Evolutionary conservation across 2,329 filamentous ascomycete genomes (phyloP), one percentile per base, ranked within the genome.

Genomic region (Pseudogymnoascus sp.): DNA sequence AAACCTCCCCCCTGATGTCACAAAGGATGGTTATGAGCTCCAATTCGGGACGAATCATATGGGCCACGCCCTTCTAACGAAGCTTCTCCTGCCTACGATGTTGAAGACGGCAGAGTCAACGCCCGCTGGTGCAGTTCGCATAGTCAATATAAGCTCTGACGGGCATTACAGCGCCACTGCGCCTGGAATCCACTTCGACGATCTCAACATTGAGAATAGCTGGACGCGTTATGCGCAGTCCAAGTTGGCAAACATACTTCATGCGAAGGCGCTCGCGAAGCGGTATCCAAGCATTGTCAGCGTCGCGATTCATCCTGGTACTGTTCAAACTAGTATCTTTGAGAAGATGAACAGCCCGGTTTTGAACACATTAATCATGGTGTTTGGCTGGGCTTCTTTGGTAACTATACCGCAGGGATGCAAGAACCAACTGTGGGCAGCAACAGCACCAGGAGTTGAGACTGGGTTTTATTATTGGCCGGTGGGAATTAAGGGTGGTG

Each of bases 11-110:
- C 28, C 49, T 55, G 49, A 33, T 55, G 25, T 33, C 30, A 62
- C 60, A 5, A 35, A 61, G 19, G 78, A 81, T 62, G 78, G 78
- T 25, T 77, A 76, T 67, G 80, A 83, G 65, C 68, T 69, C 0
- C 80, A 83, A 63, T 77, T 83, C 62, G 80, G 76, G 55, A 78
- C 75, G 11, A 82, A 83, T 67, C 77, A 83, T 66, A 72, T 84
- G 3, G 75, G 72, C 22, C 78, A 82, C 65, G 83, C 83, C 71
- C 75, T 82, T 1, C 75, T 83, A n/a, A 79, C 81, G 66, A 71
- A 79, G 28, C 75, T 82, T 2, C 73, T 84, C 19, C 77, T 77
- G n/a, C 68, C 74, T 0, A 67, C 73, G 0, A 68, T 83, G 19
- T 16, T 49, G 14, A 55, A 61, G 22, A 52, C 60, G 0, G 60